Evolutionary conservation across 148 eudicot genomes (phyloP).

Genomic region (Camellia sinensis): DNA sequence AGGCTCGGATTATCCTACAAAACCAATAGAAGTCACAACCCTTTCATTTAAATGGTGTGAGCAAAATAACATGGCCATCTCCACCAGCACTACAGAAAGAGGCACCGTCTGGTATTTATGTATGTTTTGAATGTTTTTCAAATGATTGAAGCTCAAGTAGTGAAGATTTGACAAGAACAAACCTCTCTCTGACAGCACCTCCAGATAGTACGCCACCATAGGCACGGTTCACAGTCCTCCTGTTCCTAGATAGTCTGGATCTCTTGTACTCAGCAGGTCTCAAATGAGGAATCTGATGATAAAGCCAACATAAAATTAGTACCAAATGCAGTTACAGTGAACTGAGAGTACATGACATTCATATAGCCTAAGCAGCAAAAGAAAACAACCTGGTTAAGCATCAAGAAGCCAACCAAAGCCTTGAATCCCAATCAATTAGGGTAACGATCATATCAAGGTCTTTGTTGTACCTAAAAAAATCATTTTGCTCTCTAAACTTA

Average conservation of each 20-base stretch:
- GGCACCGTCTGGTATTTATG: neutral
- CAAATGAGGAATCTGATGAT: conserved; percentile 40
- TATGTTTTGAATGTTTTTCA: neutral
- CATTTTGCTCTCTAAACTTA: no score
- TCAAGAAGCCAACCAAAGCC: neutral
- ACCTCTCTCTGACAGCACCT: conserved; percentile 55
- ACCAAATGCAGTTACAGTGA: neutral
- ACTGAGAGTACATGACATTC: neutral
- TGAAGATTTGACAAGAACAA: conserved; percentile 6
- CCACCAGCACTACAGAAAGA: neutral
- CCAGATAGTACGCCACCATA: conserved; percentile 61
- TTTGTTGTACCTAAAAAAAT: no score
- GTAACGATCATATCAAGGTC: no score
- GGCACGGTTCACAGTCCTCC: conserved; percentile 59
- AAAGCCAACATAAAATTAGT: neutral
- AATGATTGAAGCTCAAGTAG: neutral
- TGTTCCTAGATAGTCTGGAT: conserved; percentile 48
- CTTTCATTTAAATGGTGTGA: neutral
- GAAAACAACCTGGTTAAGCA: neutral
- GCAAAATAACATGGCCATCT: neutral
- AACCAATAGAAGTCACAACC: neutral
- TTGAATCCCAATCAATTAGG: no score
- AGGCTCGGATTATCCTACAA: conserved; percentile 51
- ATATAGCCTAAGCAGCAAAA: neutral
- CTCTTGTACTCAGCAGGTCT: conserved; percentile 48